phyloP scores from a whole-genome alignment of 176 grass and related monocot genomes.

The Ensete glaucum region DNA sequence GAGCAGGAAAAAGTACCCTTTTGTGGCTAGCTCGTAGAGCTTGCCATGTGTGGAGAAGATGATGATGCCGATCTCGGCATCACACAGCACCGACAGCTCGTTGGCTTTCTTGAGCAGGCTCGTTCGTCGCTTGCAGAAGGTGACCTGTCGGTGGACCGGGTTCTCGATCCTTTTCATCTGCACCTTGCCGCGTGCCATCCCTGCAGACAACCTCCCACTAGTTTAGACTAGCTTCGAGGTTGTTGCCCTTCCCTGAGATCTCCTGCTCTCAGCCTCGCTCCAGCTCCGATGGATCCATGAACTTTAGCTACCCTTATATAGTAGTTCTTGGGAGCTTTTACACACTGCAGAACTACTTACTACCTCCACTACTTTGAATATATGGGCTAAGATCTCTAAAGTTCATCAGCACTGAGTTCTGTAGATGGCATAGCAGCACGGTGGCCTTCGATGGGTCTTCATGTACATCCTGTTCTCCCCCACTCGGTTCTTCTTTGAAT shows the following conservation, averaged over 20 bases:
- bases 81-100: conserved; percentile 25
- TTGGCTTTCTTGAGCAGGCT: conserved; percentile 29
- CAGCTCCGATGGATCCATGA: too few relatives aligned
- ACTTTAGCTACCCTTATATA: too few relatives aligned
- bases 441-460: too few relatives aligned
- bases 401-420: too few relatives aligned
- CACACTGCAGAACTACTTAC: too few relatives aligned
- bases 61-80: conserved; percentile 28
- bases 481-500: too few relatives aligned
- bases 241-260: conserved; percentile 11
- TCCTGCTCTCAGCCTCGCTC: too few relatives aligned
- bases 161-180: conserved; percentile 28
- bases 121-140: conserved; percentile 25
- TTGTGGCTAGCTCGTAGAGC: conserved; percentile 32
- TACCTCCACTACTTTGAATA: too few relatives aligned
- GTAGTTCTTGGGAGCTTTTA: too few relatives aligned
- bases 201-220: conserved; percentile 33
- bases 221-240: conserved; percentile 40
- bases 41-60: conserved; percentile 25
- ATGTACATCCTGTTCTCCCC: too few relatives aligned
- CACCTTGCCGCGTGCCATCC: conserved; percentile 29
- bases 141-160: conserved; percentile 26
- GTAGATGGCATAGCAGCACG: too few relatives aligned
- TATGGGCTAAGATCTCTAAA: too few relatives aligned
- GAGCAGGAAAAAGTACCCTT: conserved; percentile 20